Evolutionary conservation across 352 stramenopile genomes (phyloP).

Genomic region (Salisapilia sapeloensis): DNA sequence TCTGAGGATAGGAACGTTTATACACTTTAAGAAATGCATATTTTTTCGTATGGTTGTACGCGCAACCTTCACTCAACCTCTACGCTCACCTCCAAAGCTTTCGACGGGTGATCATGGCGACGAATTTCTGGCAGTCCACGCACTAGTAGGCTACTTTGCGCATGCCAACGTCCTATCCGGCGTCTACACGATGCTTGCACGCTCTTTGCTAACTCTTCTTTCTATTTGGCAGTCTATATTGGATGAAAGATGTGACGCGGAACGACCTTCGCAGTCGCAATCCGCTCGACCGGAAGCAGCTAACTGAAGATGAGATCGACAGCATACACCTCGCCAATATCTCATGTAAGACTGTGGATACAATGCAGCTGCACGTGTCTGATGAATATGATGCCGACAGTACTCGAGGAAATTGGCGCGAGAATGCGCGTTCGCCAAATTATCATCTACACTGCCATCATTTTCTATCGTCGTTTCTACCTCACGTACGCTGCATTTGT

Average conservation of each 20-base stretch:
- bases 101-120: constrained; percentile 59
- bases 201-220: background rate
- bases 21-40: too few species aligned
- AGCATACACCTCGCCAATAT: constrained; percentile 82
- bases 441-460: constrained; percentile 83
- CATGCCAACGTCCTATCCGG: background rate
- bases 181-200: background rate
- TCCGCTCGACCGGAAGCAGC: constrained; percentile 44
- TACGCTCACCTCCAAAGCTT: too few species aligned
- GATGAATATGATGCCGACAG: constrained; percentile 11
- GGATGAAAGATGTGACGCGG: constrained; percentile 78
- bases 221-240: constrained; percentile 44
- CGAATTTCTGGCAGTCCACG: constrained; percentile 84
- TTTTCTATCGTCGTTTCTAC: constrained; percentile 84
- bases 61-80: too few species aligned
- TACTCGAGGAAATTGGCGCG: constrained; percentile 72
- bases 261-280: constrained; percentile 65
- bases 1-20: too few species aligned
- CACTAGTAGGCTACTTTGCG: constrained; percentile 47
- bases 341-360: constrained; percentile 21
- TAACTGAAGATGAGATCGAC: constrained; percentile 75
- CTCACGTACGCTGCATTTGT: constrained; percentile 28
- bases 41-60: too few species aligned
- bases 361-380: constrained; percentile 1
- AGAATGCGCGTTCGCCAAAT: constrained; percentile 72